Evolutionary conservation across 2,329 filamentous ascomycete genomes (phyloP).

Genomic region (Paracorniculantispora psalliotae): DNA sequence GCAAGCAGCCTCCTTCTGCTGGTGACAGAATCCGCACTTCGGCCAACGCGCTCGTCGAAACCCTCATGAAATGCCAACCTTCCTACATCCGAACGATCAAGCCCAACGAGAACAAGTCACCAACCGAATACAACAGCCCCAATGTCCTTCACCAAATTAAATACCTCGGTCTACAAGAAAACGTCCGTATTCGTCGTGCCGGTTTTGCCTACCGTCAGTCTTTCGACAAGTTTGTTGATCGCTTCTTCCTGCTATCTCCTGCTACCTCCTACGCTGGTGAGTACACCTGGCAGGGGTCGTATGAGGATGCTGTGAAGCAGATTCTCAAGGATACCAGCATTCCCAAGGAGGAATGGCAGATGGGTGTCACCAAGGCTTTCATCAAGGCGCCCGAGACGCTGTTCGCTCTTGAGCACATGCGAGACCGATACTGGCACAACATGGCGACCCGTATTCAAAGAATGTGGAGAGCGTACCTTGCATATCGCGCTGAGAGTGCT

Average conservation of each 20-base stretch:
- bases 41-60: slow-evolving; percentile 90
- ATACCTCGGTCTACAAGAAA: slow-evolving; percentile 97
- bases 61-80: slow-evolving; percentile 93
- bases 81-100: slow-evolving; percentile 99
- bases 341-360: slow-evolving; percentile 90
- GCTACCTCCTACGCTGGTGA: slow-evolving; percentile 95
- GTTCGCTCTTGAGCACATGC: slow-evolving; percentile 95
- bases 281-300: slow-evolving; percentile 90
- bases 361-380: slow-evolving; percentile 95
- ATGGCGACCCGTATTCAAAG: slow-evolving; percentile 98
- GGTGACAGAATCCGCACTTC: slow-evolving; percentile 95
- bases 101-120: slow-evolving; percentile 97
- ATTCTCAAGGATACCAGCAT: slow-evolving; percentile 97
- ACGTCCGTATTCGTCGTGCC: slow-evolving; percentile 92
- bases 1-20: slow-evolving; percentile 86
- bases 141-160: slow-evolving; percentile 99
- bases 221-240: slow-evolving; percentile 96
- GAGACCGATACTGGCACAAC: slow-evolving; percentile 98
- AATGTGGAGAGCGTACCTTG: slow-evolving; percentile 93
- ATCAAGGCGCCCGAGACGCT: slow-evolving; percentile 97
- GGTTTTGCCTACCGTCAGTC: slow-evolving; percentile 96
- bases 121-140: slow-evolving; percentile 81
- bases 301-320: slow-evolving; percentile 80
- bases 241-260: slow-evolving; percentile 91
- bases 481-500: slow-evolving; percentile 87